These are phyloP conservation scores for Parmales sp. DNA, from an alignment of 108 stramenopile species.

Conservation along the genomic window DNA sequence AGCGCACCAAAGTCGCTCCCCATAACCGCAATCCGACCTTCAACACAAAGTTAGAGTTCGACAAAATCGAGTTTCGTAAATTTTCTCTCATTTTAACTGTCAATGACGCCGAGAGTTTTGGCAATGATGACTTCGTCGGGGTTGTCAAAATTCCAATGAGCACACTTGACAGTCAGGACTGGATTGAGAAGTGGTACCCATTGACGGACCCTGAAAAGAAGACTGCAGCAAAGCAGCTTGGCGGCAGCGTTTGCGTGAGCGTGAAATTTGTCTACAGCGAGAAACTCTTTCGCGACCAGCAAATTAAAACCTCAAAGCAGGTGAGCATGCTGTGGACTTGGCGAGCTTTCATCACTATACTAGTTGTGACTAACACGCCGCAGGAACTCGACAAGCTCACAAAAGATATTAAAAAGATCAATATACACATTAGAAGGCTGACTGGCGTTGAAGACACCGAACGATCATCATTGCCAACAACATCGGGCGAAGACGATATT, in stretches of 20 bases:
- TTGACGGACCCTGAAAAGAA: conserved; percentile 10
- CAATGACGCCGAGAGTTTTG: conserved; percentile 7
- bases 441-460: not conserved
- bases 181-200: conserved; percentile 11
- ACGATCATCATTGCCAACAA: too few relatives aligned
- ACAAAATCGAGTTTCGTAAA: not conserved
- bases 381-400: not conserved
- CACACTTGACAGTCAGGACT: not conserved
- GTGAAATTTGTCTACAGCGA: not conserved
- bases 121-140: conserved; percentile 8
- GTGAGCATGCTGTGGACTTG: too few relatives aligned
- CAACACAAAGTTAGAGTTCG: not conserved
- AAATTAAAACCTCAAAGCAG: not conserved
- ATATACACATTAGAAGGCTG: not conserved
- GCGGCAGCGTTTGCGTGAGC: not conserved
- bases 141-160: not conserved
- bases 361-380: too few relatives aligned
- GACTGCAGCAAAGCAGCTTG: not conserved
- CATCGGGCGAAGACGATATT: not conserved
- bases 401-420: conserved; percentile 8
- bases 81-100: not conserved
- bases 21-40: not conserved
- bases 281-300: not conserved
- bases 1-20: conserved; percentile 1
- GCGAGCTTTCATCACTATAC: too few relatives aligned